phyloP scores from a whole-genome alignment of 129 eudicot genomes.

The Centrapalus pauciflorus region DNA sequence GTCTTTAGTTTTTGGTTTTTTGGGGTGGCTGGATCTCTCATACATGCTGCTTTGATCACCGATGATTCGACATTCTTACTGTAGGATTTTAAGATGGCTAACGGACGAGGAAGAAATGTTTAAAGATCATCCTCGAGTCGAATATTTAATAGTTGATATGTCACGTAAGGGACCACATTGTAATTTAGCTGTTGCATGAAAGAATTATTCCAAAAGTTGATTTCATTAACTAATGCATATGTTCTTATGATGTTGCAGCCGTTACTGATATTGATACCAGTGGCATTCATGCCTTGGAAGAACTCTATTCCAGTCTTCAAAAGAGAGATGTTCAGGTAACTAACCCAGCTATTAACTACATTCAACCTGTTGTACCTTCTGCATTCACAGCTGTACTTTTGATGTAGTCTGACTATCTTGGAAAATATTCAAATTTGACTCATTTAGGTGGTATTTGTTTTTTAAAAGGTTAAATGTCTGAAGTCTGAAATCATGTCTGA shows the following conservation, averaged over 20 bases:
- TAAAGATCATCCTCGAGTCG: constrained; percentile 37
- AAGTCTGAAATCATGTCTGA: too few species aligned
- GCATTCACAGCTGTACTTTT: not conserved
- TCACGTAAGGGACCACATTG: constrained; percentile 60
- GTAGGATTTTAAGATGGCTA: constrained; percentile 77
- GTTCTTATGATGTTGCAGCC: constrained; percentile 42
- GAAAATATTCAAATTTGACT: too few species aligned
- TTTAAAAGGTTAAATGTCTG: too few species aligned
- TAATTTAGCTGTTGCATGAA: not conserved
- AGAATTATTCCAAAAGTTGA: not conserved
- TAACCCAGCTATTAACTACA: not conserved
- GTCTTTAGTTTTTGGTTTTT: not conserved
- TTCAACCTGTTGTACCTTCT: not conserved
- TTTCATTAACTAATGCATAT: not conserved
- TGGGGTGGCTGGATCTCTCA: too few species aligned
- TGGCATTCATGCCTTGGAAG: constrained; percentile 85
- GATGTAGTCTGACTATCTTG: too few species aligned
- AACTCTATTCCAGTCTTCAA: constrained; percentile 39
- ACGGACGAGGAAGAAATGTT: constrained; percentile 61
- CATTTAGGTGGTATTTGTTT: too few species aligned
- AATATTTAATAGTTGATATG: constrained; percentile 65
- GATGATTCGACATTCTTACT: not conserved
- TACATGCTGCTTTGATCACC: not conserved
- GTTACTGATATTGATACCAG: constrained; percentile 93
- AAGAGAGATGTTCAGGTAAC: constrained; percentile 59